Base-by-base conservation (phyloP, 2,329 filamentous ascomycete species). In the Ustulina deusta region DNA sequence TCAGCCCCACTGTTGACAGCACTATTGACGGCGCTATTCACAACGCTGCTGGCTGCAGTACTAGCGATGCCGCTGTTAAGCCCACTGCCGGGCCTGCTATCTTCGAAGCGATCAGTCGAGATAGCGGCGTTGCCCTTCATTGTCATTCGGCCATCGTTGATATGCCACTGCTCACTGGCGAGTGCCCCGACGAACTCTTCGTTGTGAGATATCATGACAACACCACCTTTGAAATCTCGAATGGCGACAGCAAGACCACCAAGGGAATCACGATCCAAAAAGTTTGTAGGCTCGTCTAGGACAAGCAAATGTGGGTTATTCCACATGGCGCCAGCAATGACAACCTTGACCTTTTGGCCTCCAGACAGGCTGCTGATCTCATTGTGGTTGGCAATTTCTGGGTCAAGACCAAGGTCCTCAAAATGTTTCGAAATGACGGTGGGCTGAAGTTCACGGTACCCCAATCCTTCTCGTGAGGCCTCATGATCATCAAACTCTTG, bases 401-500 rank as follows among this genome's bases (percentile, higher is more conserved):
- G 94, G 79, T 98, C 96, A 58, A 99, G 88, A 66, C 96, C 96
- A 40, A 98, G 87, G 76, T 99, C 96, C 76, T 98, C 94, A 77
- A 99, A 99, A 83, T 99, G 96, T 88, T 98, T 97, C 67, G 93
- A 92, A 81, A 99, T 98, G 77, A 97, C 89, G 76, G 94, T 93
- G 56, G 95, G 95, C 78, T 97, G 93, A 63, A 99, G 89, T 75
- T 94, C 89, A 79, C 96, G 93, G 88, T 96, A 99, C 72, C 96
- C 95, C 42, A 99, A 90, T 87, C 96, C 96, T 82, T 99, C 96
- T 77, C 96, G 93, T n/a, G 95, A 97, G 17, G 96, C 93, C 83
- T 99, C 96, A 83, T 98, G 95, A 79, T 99, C 96, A 77, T 99
- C 97, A 72, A 98, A 99, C 81, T 99, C 96, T 79, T 99, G 96